Evolutionary conservation across 129 eudicot species (phyloP), one percentile per base, ranked within the genome.

Genomic region (Flaveria sonorensis): DNA sequence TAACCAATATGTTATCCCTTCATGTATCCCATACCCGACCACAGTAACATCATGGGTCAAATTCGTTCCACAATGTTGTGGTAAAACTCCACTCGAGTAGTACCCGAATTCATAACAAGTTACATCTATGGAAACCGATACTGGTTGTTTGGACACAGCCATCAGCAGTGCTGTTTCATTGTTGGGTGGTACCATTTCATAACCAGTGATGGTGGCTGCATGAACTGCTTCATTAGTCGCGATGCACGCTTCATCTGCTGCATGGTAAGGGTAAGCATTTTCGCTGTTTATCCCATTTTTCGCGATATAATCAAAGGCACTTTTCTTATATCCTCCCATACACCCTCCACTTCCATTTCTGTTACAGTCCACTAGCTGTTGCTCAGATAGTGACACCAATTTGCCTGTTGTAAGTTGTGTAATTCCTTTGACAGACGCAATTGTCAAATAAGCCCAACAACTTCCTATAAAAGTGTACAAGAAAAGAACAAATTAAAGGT

Each of bases 1-100:
- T 21, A 78, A 79, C 98, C 98, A 92, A 36, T 90, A 92, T 42
- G 86, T 88, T 21, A 89, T 82, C 6, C 98, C 94, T 40, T 86
- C 92, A 1, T 87, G 81, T 39, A 86, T 66, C 57, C 96, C 96
- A 68, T 90, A 92, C 42, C 96, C 98, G 16, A 88, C 96, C 2
- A 81, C 52, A 9, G 98, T 88, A 36, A 90, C 98, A 14, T 89
- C 98, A 26, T 92, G 96, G 75, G 86, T 76, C 23, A 92, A 79
- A 45, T 88, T 85, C 12, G 91, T 85, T 10, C 92, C 90, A 67
- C 98, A 88, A 6, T 69, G 77, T 45, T 96, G 75, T 0, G 68
- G 67, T 3, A 39, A 80, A 21, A 80, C 71, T 5, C 84, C 84
- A 43, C 75, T 59, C 0, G 73, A 40, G 10, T 80, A 73, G 51